Evolutionary conservation across 768 basidiomycete genomes (phyloP).

Genomic region (Rhizopogon vesiculosus): DNA sequence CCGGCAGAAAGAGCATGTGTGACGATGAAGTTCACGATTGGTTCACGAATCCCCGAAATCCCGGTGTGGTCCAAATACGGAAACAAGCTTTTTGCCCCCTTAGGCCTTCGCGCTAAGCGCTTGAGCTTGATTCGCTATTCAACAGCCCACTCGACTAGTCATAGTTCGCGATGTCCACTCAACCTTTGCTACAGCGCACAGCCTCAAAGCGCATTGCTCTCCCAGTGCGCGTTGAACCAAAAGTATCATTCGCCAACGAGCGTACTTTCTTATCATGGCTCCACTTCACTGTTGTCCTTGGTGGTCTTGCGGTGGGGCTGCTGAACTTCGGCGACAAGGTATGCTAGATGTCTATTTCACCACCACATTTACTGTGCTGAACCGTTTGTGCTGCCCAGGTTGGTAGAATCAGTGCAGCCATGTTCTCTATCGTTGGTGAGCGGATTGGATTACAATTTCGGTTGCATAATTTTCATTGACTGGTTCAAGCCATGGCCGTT

Average conservation of each 20-base stretch:
- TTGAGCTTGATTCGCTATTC: background rate
- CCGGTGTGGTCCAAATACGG: background rate
- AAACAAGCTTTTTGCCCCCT: background rate
- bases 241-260: constrained; percentile 93
- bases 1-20: constrained; percentile 41
- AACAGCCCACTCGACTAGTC: background rate
- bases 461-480: constrained; percentile 7
- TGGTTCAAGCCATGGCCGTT: constrained; percentile 77
- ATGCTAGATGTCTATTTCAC: constrained; percentile 10
- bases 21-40: background rate
- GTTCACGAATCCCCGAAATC: too few species aligned
- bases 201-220: constrained; percentile 93
- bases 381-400: constrained; percentile 42
- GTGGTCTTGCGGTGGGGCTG: constrained; percentile 91
- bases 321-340: constrained; percentile 98
- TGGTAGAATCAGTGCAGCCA: constrained; percentile 91
- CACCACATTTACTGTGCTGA: background rate
- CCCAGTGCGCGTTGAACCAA: constrained; percentile 91
- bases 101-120: background rate
- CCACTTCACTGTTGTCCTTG: constrained; percentile 96
- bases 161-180: constrained; percentile 75
- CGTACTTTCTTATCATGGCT: constrained; percentile 98
- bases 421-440: constrained; percentile 94
- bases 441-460: constrained; percentile 6
- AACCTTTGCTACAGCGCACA: constrained; percentile 94